phyloP scores from a whole-genome alignment of 371 early-diverging fungal genomes.

The Phascolomyces articulosus region DNA sequence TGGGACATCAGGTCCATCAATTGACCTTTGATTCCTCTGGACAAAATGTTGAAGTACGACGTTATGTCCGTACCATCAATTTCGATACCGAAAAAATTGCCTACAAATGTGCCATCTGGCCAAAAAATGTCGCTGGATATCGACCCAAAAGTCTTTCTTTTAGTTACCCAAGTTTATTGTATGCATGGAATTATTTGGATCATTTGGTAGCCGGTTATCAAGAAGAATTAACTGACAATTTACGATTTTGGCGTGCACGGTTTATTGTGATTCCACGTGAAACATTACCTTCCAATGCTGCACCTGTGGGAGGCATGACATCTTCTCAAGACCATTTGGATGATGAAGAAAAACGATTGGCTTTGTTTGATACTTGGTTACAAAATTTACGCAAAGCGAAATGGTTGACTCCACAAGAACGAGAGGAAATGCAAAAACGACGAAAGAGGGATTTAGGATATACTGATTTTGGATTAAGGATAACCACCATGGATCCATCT shows the following conservation, averaged over 20 bases:
- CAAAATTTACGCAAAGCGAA: conserved; percentile 73
- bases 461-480: conserved; percentile 41
- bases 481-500: conserved; percentile 54
- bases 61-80: conserved; percentile 78
- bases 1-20: conserved; percentile 86
- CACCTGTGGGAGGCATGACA: conserved; percentile 20
- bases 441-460: conserved; percentile 41
- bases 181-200: conserved; percentile 96
- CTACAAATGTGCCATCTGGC: conserved; percentile 92
- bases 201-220: conserved; percentile 85
- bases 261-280: conserved; percentile 91
- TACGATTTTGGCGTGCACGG: conserved; percentile 87
- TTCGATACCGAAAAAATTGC: conserved; percentile 61
- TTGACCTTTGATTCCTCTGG: conserved; percentile 74
- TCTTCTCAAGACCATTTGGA: conserved; percentile 62
- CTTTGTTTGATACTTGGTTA: conserved; percentile 83
- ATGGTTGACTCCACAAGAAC: conserved; percentile 51
- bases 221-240: conserved; percentile 78
- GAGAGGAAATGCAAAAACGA: conserved; percentile 47
- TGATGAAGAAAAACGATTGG: conserved; percentile 90
- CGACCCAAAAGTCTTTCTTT: conserved; percentile 63
- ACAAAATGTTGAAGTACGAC: conserved; percentile 85
- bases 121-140: conserved; percentile 70
- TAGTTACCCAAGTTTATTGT: conserved; percentile 74
- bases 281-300: conserved; percentile 48